Percentiles rank a stretch among this genome's conserved stretches.
Conservation (phyloP, 768 basidiomycete species). For the Pleurotus pulmonarius region DNA sequence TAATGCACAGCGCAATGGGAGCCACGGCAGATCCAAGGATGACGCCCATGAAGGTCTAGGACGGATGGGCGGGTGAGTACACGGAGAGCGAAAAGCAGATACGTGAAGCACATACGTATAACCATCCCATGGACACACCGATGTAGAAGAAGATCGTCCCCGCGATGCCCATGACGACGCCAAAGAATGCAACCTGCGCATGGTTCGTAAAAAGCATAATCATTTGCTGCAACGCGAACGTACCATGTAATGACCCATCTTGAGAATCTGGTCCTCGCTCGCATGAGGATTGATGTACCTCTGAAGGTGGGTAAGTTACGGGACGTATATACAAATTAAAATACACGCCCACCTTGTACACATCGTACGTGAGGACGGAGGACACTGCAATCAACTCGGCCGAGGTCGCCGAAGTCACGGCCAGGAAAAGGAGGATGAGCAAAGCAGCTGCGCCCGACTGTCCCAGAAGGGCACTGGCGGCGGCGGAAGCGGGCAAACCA, state of each 20-base stretch:
- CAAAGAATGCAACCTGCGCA: conserved; percentile 60
- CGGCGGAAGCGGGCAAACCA: conserved; percentile 84
- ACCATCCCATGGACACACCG: conserved; percentile 91
- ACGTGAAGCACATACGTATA: conserved; percentile 58
- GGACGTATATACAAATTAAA: not conserved
- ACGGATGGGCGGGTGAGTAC: not conserved
- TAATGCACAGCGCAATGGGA: conserved; percentile 82
- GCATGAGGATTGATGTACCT: conserved; percentile 81
- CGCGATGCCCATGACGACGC: conserved; percentile 76
- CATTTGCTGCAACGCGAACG: conserved; percentile 8
- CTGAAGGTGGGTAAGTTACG: conserved; percentile 22
- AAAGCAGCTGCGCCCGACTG: conserved; percentile 76
- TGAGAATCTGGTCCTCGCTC: conserved; percentile 67
- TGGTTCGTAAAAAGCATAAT: not conserved
- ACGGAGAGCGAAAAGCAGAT: not conserved
- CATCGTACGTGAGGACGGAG: conserved; percentile 77
- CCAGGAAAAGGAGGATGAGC: conserved; percentile 80
- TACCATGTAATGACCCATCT: conserved; percentile 66
- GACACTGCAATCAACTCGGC: conserved; percentile 94
- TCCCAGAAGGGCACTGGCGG: conserved; percentile 78
- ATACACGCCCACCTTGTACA: conserved; percentile 57
- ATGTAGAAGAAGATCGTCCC: conserved; percentile 88
- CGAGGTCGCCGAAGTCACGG: conserved; percentile 80
- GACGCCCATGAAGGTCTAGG: conserved; percentile 83
- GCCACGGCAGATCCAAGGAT: conserved; percentile 83